Base-by-base conservation (phyloP, 306 rosid genomes). In the Lithocarpus polystachyus region DNA sequence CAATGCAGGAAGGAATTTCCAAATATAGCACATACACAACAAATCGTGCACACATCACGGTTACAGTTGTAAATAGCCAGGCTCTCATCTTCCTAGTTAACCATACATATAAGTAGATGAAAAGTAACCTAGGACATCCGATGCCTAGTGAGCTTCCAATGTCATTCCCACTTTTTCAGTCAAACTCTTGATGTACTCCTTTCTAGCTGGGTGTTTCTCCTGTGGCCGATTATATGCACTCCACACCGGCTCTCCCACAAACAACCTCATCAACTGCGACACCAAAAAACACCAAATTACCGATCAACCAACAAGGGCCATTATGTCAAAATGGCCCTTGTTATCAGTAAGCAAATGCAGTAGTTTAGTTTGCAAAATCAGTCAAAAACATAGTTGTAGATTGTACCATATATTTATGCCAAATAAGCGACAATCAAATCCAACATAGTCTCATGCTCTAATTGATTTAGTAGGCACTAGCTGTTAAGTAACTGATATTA, bases 241-340 rank as follows among this genome's bases (percentile, higher is more conserved):
- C 99, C 99, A 95, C 45, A 95, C 91, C 17, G 97, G 97, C 81
- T 92, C 95, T 8, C 99, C 99, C 68, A 62, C 51, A 78, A 94
- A 94, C 87, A 92, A 69, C 83, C 97, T 89, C 97, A 94, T 92
- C 78, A 94, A 82, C 97, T 92, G 88, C 83, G 28, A 74, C 22
- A 72, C 71, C 69, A 72, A 53, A 20, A 12, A 51, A 71, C 24
- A 6, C 5, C 37, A 9, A 77, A 37, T 70, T 33, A 62, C 75
- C 24, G 67, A 72, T 55, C 56, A 28, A 79, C 19, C 22, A 43
- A 28, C 13, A 12, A 60, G 23, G 40, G 11, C 17, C 75, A 15
- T 55, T 11, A 73, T 53, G 51, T 23, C 68, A 70, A 22, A 20
- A 43, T 18, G 56, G 28, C 22, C 28, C 22, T 57, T 11, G 15